Base-by-base conservation (phyloP, 495 filamentous ascomycete species). In the Staphylotrichum tortipilum region DNA sequence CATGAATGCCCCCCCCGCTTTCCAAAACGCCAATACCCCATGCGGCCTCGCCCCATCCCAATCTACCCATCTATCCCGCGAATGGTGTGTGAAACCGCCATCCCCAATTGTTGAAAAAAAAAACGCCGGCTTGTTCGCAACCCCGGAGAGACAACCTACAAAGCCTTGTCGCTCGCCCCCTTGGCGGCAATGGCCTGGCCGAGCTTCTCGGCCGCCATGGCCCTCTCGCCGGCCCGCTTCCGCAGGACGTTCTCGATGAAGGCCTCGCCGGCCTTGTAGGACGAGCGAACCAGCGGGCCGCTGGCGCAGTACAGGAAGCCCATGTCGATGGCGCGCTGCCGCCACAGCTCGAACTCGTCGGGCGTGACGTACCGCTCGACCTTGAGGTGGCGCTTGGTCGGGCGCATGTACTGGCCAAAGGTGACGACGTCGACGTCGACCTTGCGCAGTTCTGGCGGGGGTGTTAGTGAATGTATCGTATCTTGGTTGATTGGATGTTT, bases 351-450 rank as follows among this genome's bases (percentile, higher is more conserved):
- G 57, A 98, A 98, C 37, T 78, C 77, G 34, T 85, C 86, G 1
- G 92, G 92, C 0, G 89, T 90, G 29, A 97, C 79, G 62, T 98
- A 98, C 59, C 89, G 87, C 55, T 90, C 81, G 12, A 98, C 92
- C 61, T 90, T 82, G 83, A 98, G 91, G 68, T 98, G 92, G 3
- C 89, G 79, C 77, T 95, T 97, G 9, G 92, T 98, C 10, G 92
- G 92, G 4, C 89, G 85, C 92, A 98, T 98, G 73, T 98, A 98
- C 74, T 98, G 92, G 3, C 94, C 92, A 51, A 98, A 97, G 0
- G 92, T 98, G 31, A 98, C 88, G 11, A 98, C 88, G 52, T 98
- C 92, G 21, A 95, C 89, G 52, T 86, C 74, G 31, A 81, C 71
- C 47, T 80, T 81, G 19, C 92, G 80, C 23, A 96, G 74, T 61